Base-by-base conservation (phyloP, 1,284 basidiomycete genomes). In the Trichosporon sp. region DNA sequence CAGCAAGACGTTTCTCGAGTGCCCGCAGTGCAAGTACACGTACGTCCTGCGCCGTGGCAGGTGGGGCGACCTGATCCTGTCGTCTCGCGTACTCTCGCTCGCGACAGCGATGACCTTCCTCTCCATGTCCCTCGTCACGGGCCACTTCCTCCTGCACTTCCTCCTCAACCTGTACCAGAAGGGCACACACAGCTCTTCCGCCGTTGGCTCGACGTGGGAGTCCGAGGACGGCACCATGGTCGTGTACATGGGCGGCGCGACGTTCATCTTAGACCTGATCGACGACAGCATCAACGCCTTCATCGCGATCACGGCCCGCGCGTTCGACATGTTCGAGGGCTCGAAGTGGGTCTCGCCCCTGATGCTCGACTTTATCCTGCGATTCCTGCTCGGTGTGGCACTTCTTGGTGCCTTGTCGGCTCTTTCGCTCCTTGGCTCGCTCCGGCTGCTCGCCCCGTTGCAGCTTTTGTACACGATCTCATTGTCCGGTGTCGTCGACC, bases 11-110 rank as follows among this genome's bases (percentile, higher is more conserved):
- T 81, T 78, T 68, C 70, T 80, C 70, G 80, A 83, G 75, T 83
- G 81, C 66, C 81, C 78, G 0, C 81, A 82, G 70, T 83, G 82
- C 70, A 75, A 77, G 44, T 79, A 81, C 70, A 75, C 77, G 38
- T 83, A 83, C 70, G 74, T 70, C 8, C 70, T 83, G 21, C 77
- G 76, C 6, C 74, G 82, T 25, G 82, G 81, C 1, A 73, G 77
- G 3, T 75, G 78, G 23, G 78, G 78, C 18, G 82, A 81, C 9
- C 73, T 83, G 1, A 81, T 81, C 1, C 79, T 80, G 8, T 81
- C 80, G 1, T 73, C 73, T 27, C 75, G 77, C 8, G 70, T 80
- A 58, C 76, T 82, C 18, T 29, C 79, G 21, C 32, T 78, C n/a
- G 68, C 77, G 53, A 80, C 82, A 21, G 38, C 74, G 5, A 1